These are phyloP conservation scores for Monosporozyma solicola DNA, from an alignment of 805 yeast genomes.

Conservation along the genomic window DNA sequence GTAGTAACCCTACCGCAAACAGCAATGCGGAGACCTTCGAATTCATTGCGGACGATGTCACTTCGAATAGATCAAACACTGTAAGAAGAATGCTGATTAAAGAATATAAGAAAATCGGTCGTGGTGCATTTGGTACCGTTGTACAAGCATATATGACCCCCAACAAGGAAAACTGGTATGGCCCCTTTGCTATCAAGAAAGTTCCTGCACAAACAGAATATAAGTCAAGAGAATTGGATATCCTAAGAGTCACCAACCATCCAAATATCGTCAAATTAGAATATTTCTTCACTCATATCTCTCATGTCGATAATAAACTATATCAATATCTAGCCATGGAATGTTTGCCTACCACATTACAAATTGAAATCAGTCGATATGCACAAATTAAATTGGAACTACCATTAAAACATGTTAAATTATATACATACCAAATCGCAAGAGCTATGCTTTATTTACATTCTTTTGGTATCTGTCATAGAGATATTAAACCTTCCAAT, in stretches of 20 bases:
- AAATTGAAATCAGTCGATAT: conserved; percentile 63
- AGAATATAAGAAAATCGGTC: conserved; percentile 69
- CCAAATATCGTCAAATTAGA: conserved; percentile 68
- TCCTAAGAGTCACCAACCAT: conserved; percentile 64
- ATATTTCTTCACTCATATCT: conserved; percentile 61
- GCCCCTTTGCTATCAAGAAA: conserved; percentile 77
- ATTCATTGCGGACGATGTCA: conserved; percentile 51
- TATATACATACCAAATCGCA: conserved; percentile 70
- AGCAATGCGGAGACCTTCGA: conserved; percentile 23
- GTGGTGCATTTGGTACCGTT: conserved; percentile 83
- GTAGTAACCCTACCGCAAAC: neutral
- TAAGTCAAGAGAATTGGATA: conserved; percentile 72
- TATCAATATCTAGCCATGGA: conserved; percentile 84
- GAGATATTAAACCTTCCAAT: conserved; percentile 80
- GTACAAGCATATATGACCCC: conserved; percentile 55
- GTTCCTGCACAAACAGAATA: conserved; percentile 86
- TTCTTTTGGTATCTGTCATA: conserved; percentile 70
- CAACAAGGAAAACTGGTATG: conserved; percentile 46
- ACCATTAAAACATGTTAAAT: conserved; percentile 66
- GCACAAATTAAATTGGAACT: conserved; percentile 50
- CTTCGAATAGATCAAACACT: conserved; percentile 46
- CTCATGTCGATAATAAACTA: conserved; percentile 52
- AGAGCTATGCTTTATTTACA: conserved; percentile 78
- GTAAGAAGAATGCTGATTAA: conserved; percentile 56
- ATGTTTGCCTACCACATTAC: conserved; percentile 73